These are phyloP conservation scores for Brassica cretica DNA, from an alignment of 345 rosid species.

Conservation along the genomic window DNA sequence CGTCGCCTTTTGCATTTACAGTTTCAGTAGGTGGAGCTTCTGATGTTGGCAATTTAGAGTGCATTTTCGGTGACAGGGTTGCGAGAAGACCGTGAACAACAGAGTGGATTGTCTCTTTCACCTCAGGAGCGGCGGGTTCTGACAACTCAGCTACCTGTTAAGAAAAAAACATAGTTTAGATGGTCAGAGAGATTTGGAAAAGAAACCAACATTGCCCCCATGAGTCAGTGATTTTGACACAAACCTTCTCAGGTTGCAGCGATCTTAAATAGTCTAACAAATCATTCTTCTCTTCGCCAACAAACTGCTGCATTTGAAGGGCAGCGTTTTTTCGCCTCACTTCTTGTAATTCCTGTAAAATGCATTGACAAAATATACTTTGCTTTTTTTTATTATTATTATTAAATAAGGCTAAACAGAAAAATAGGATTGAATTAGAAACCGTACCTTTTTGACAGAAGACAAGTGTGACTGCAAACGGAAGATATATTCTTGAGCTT, in stretches of 20 bases:
- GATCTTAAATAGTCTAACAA: constrained; percentile 91
- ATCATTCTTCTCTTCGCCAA: constrained; percentile 98
- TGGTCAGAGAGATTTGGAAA: not conserved
- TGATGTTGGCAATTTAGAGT: constrained; percentile 68
- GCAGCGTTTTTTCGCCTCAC: constrained; percentile 84
- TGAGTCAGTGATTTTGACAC: not conserved
- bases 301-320: constrained; percentile 98
- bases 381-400: no score
- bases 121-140: constrained; percentile 76
- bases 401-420: not conserved
- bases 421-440: constrained; percentile 1
- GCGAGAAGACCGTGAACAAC: constrained; percentile 95
- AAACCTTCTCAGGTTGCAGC: constrained; percentile 91
- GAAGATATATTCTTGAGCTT: constrained; percentile 70
- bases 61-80: constrained; percentile 87
- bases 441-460: constrained; percentile 67
- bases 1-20: constrained; percentile 47
- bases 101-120: constrained; percentile 73
- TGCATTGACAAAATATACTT: not conserved
- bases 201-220: not conserved
- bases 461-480: constrained; percentile 72
- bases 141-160: constrained; percentile 92
- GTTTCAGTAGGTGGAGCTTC: constrained; percentile 55
- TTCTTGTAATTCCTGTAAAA: constrained; percentile 73
- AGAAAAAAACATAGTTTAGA: constrained; percentile 5